phyloP scores from a whole-genome alignment of 2,329 filamentous ascomycete species.

The Trichoderma endophyticum region DNA sequence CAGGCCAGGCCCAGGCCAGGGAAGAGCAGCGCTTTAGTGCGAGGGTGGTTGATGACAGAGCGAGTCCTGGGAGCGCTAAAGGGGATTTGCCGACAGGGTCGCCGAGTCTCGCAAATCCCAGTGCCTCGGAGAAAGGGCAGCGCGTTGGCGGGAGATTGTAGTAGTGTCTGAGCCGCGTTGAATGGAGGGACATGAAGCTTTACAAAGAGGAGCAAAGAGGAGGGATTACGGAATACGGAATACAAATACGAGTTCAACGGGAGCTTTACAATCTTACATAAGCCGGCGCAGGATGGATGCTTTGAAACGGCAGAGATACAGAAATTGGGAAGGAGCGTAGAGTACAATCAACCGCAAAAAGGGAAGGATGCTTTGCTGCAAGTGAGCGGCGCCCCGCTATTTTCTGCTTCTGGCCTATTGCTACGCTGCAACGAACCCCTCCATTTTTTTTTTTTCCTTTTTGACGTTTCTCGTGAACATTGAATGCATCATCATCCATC shows the following conservation, averaged over 20 bases:
- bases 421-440: conserved; percentile 1
- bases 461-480: background rate
- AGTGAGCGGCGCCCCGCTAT: conserved; percentile 4
- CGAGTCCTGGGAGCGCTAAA: background rate
- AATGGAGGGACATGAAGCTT: background rate
- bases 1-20: background rate
- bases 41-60: background rate
- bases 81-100: conserved; percentile 6
- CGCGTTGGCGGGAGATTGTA: background rate
- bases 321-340: background rate
- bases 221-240: background rate
- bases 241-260: background rate
- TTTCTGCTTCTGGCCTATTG: background rate
- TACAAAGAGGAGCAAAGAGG: background rate
- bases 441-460: background rate
- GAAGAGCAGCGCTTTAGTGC: background rate
- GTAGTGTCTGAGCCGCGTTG: background rate
- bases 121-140: background rate
- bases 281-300: background rate
- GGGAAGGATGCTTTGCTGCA: background rate
- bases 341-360: background rate
- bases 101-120: background rate
- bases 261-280: background rate
- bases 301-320: background rate
- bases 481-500: background rate